Percentiles rank a stretch among this genome's conserved stretches.
Conservation (phyloP, 2,329 filamentous ascomycete species). For the Hypoxylon sp. region DNA sequence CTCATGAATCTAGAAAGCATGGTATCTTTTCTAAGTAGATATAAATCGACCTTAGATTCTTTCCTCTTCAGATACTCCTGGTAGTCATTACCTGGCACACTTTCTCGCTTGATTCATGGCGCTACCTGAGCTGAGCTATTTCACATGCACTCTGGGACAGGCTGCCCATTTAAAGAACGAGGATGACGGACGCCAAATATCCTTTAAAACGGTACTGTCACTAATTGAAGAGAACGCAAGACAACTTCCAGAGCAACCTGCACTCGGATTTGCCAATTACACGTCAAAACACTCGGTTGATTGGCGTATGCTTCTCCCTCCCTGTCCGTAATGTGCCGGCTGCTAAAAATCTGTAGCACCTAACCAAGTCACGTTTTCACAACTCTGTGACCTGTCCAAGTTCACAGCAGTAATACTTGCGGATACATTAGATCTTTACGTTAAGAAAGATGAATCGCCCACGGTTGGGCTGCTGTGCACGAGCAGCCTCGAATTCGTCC, state of each 20-base stretch:
- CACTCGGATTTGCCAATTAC: slow-evolving; percentile 64
- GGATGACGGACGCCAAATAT: slow-evolving; percentile 46
- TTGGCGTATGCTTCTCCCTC: slow-evolving; percentile 10
- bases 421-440: background rate
- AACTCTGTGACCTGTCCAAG: slow-evolving; percentile 54
- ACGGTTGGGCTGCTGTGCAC: slow-evolving; percentile 67
- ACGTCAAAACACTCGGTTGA: slow-evolving; percentile 24
- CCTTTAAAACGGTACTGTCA: slow-evolving; percentile 63
- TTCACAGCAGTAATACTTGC: slow-evolving; percentile 54
- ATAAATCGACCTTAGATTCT: too few species aligned
- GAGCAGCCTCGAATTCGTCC: slow-evolving; percentile 70
- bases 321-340: background rate
- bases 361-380: slow-evolving; percentile 50
- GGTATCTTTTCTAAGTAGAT: background rate
- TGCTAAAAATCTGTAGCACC: slow-evolving; percentile 21
- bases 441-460: slow-evolving; percentile 41
- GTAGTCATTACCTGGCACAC: background rate
- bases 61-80: too few species aligned
- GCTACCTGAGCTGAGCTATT: slow-evolving; percentile 63
- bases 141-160: slow-evolving; percentile 73
- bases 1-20: slow-evolving; percentile 16
- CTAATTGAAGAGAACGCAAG: slow-evolving; percentile 66
- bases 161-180: slow-evolving; percentile 58
- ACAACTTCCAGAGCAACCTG: slow-evolving; percentile 57
- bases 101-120: slow-evolving; percentile 19